Evolutionary conservation across 495 filamentous ascomycete species (phyloP).

Genomic region (Podospora pseudopauciseta): DNA sequence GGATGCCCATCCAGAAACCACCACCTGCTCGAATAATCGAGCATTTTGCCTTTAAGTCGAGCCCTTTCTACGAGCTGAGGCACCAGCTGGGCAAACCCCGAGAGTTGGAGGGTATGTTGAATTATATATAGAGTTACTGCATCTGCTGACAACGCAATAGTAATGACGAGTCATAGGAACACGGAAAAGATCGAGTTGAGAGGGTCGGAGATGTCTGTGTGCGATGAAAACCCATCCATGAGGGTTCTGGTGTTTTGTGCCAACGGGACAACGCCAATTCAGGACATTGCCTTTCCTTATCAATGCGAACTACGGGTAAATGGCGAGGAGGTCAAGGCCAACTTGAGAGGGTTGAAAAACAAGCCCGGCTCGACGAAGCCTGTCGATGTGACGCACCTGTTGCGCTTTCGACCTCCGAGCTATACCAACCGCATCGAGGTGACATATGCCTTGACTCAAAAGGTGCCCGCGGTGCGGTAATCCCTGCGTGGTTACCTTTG

Average conservation of each 20-base stretch:
- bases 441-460: slow-evolving; percentile 88
- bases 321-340: slow-evolving; percentile 77
- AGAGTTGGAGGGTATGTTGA: slow-evolving; percentile 53
- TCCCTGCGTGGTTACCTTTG: not conserved
- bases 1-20: not conserved
- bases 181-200: slow-evolving; percentile 51
- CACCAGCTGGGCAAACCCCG: slow-evolving; percentile 61
- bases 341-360: slow-evolving; percentile 89
- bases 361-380: slow-evolving; percentile 90
- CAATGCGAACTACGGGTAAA: slow-evolving; percentile 92
- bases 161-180: slow-evolving; percentile 59
- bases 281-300: slow-evolving; percentile 84
- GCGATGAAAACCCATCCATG: slow-evolving; percentile 52
- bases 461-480: slow-evolving; percentile 48
- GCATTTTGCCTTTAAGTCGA: slow-evolving; percentile 59
- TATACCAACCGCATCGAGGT: slow-evolving; percentile 76
- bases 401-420: slow-evolving; percentile 60
- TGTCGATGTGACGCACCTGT: slow-evolving; percentile 76
- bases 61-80: slow-evolving; percentile 69
- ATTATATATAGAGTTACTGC: not conserved
- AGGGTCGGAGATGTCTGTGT: slow-evolving; percentile 45
- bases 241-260: slow-evolving; percentile 82
- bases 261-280: slow-evolving; percentile 50
- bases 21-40: not conserved
- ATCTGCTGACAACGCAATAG: slow-evolving; percentile 28